These are phyloP conservation scores for Aspergillus pseudoglaucus DNA, from an alignment of 2,329 filamentous ascomycete species.

Conservation along the genomic window DNA sequence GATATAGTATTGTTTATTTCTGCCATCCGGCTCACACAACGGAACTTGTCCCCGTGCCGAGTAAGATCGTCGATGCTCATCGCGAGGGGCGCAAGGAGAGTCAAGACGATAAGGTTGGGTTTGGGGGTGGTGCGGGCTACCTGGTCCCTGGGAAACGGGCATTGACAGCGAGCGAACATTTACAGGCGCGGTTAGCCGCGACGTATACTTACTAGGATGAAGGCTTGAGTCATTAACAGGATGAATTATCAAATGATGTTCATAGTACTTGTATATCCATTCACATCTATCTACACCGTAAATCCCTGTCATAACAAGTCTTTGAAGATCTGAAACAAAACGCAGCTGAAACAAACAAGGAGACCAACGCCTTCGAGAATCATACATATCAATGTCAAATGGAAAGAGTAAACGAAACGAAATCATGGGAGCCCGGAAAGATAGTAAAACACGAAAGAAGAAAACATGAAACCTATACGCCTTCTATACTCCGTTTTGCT, in stretches of 20 bases:
- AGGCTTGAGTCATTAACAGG: too few species aligned
- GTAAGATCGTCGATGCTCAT: constrained; percentile 41
- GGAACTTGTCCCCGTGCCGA: constrained; percentile 50
- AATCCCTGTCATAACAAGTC: too few species aligned
- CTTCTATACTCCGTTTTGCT: not conserved
- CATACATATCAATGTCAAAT: too few species aligned
- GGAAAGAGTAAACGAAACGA: too few species aligned
- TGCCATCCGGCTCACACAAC: constrained; percentile 55
- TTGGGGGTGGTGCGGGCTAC: constrained; percentile 34
- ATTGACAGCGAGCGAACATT: constrained; percentile 54
- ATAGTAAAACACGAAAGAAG: not conserved
- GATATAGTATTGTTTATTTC: constrained; percentile 58
- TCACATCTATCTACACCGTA: too few species aligned
- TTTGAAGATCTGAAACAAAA: too few species aligned
- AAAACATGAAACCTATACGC: not conserved
- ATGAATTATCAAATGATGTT: too few species aligned
- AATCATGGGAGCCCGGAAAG: too few species aligned
- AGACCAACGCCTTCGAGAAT: too few species aligned
- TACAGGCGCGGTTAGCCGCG: constrained; percentile 51
- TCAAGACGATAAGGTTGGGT: constrained; percentile 33
- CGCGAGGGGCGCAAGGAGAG: constrained; percentile 20
- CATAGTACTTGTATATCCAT: too few species aligned
- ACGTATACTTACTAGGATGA: constrained; percentile 47
- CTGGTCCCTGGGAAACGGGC: constrained; percentile 29
- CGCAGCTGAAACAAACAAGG: too few species aligned